These are phyloP conservation scores for Amorphotheca resinae DNA, from an alignment of 495 filamentous ascomycete species.

Conservation along the genomic window DNA sequence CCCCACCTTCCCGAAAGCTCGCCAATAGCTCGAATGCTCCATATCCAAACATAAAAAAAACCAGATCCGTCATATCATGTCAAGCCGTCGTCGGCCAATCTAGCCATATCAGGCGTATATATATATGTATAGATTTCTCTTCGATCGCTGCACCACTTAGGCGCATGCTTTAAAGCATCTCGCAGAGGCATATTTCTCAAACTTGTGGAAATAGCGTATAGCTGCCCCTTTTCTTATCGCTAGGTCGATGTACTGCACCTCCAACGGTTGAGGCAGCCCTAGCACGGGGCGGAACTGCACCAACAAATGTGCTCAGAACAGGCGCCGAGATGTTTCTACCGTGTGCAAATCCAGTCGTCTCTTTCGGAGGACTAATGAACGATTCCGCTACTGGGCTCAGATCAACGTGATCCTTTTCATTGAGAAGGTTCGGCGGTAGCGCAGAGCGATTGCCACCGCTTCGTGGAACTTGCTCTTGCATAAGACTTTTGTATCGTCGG, in stretches of 20 bases:
- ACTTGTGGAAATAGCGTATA: conserved; percentile 21
- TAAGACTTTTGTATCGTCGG: conserved; percentile 5
- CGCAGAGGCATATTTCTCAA: no score
- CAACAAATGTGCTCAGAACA: conserved; percentile 6
- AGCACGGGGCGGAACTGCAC: conserved; percentile 10
- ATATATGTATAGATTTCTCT: neutral
- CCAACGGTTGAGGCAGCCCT: conserved; percentile 8
- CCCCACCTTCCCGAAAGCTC: neutral
- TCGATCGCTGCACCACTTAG: no score
- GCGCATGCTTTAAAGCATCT: no score
- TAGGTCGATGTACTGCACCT: neutral
- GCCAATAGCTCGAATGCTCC: neutral
- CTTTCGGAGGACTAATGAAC: neutral
- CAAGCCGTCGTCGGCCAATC: neutral
- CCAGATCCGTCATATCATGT: conserved; percentile 8
- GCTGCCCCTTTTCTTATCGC: conserved; percentile 15
- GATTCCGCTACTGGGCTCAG: conserved; percentile 15
- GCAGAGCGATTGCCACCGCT: conserved; percentile 11
- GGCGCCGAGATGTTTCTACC: conserved; percentile 17
- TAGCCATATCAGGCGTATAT: neutral
- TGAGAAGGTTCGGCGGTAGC: neutral
- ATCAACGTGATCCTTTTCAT: neutral
- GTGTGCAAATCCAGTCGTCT: conserved; percentile 1
- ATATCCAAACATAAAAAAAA: neutral
- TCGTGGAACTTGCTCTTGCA: conserved; percentile 7